These are phyloP conservation scores for Poronia punctata DNA, from an alignment of 495 filamentous ascomycete genomes.

Conservation along the genomic window DNA sequence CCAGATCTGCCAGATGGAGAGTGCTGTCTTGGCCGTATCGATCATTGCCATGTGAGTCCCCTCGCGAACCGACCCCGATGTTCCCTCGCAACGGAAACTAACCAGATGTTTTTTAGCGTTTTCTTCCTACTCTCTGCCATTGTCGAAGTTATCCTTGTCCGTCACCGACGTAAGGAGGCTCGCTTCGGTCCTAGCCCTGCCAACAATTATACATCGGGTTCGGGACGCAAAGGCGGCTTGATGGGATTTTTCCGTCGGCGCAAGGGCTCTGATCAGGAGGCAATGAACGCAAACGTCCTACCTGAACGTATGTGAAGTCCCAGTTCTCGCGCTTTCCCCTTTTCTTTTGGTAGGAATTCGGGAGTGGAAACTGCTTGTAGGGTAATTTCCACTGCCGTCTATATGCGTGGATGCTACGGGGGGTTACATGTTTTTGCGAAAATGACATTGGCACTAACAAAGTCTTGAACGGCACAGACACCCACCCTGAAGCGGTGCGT, in stretches of 20 bases:
- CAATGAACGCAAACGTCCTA: constrained; percentile 23
- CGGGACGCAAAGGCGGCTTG: constrained; percentile 30
- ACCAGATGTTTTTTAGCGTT: constrained; percentile 38
- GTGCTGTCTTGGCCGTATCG: constrained; percentile 66
- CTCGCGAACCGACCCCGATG: not conserved
- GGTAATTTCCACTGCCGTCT: no score
- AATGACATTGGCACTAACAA: not conserved
- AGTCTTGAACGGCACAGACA: constrained; percentile 7
- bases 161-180: constrained; percentile 70
- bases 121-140: constrained; percentile 61
- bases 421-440: not conserved
- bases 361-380: not conserved
- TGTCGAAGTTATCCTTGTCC: constrained; percentile 56
- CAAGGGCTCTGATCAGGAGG: constrained; percentile 10
- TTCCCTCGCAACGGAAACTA: not conserved
- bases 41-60: constrained; percentile 75
- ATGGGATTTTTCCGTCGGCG: constrained; percentile 25
- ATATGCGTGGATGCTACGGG: no score
- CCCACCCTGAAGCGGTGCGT: constrained; percentile 32
- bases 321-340: not conserved
- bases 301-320: constrained; percentile 27
- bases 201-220: constrained; percentile 72
- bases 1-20: constrained; percentile 63
- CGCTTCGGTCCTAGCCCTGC: constrained; percentile 69
- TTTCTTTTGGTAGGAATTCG: not conserved